These are phyloP conservation scores for Neostapfia colusana DNA, from an alignment of 176 grass and related monocot genomes.

Conservation along the genomic window DNA sequence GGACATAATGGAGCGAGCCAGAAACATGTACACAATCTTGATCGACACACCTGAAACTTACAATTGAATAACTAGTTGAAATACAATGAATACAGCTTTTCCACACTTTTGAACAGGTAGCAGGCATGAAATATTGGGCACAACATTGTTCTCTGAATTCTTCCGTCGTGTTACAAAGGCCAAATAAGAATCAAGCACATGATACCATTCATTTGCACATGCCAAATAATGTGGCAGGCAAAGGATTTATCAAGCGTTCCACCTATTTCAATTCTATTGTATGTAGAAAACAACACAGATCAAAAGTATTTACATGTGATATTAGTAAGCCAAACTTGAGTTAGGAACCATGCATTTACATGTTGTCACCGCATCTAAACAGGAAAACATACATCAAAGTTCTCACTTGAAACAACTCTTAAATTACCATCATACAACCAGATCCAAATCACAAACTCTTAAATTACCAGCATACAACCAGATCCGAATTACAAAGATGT, in stretches of 20 bases:
- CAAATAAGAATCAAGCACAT: neutral
- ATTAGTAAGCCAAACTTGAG: slow-evolving; percentile 5
- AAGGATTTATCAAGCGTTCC: neutral
- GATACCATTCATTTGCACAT: neutral
- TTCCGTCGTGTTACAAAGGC: neutral
- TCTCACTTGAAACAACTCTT: slow-evolving; percentile 33
- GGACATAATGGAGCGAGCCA: neutral
- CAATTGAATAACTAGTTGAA: neutral
- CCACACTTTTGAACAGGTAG: neutral
- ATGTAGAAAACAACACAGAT: slow-evolving; percentile 24
- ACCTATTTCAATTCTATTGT: slow-evolving; percentile 5
- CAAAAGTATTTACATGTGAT: slow-evolving; percentile 35
- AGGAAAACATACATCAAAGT: slow-evolving; percentile 3
- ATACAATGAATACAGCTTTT: neutral
- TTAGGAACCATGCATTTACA: slow-evolving; percentile 32
- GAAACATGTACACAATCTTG: neutral
- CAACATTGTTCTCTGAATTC: neutral
- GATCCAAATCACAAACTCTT: slow-evolving; percentile 19
- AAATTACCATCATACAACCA: slow-evolving; percentile 31
- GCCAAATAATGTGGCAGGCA: neutral
- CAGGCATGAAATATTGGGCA: neutral
- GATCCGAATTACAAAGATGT: neutral
- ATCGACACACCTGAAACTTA: neutral
- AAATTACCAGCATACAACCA: slow-evolving; percentile 31
- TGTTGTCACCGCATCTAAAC: slow-evolving; percentile 11